Percentiles rank a stretch among this genome's conserved stretches.
Evolutionary conservation across 78 protist genomes (phyloP).

Genomic region (Dictyostelium firmibasis): DNA sequence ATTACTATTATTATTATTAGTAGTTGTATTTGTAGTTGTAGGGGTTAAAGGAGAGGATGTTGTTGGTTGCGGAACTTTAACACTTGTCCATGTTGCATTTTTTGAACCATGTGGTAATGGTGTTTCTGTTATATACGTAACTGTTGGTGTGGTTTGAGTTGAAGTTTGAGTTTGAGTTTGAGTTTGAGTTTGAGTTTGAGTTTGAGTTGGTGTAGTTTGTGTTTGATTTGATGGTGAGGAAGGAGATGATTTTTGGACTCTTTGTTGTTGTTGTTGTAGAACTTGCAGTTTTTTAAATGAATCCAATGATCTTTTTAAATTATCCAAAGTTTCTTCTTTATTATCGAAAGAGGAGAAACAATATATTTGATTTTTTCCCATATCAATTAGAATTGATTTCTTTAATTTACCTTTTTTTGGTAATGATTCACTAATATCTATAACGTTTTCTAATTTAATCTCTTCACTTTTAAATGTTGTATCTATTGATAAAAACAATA

Average conservation of each 20-base stretch:
- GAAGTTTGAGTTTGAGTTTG: too few species aligned
- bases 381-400: not conserved
- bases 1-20: not conserved
- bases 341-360: not conserved
- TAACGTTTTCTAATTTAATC: not conserved
- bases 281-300: not conserved
- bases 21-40: not conserved
- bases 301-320: not conserved
- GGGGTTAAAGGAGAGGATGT: not conserved
- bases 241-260: not conserved
- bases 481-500: not conserved
- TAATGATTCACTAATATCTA: not conserved
- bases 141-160: not conserved
- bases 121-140: not conserved
- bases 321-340: not conserved
- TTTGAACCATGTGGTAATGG: not conserved
- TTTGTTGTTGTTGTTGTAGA: not conserved
- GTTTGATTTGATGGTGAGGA: not conserved
- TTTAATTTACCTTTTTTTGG: not conserved
- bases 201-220: not conserved
- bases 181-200: not conserved
- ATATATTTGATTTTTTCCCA: not conserved
- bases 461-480: conserved; percentile 4
- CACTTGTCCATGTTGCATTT: not conserved
- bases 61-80: not conserved